Conservation (phyloP, 192 early-diverging fungal genomes). For the Coemansia sp. region DNA sequence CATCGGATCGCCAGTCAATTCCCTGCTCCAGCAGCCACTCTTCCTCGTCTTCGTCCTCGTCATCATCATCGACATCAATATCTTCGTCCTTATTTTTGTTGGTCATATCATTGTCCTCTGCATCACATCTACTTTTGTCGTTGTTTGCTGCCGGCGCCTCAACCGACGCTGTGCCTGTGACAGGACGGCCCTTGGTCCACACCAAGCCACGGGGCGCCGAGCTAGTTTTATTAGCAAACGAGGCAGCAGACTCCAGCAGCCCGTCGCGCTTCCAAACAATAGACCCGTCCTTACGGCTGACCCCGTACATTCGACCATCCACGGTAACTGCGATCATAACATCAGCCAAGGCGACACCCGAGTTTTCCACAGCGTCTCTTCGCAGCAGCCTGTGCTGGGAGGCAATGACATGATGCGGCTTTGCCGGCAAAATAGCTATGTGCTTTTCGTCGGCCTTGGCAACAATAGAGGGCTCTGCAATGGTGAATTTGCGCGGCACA, state of each 20-base stretch:
- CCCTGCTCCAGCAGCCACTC: constrained; percentile 55
- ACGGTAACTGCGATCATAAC: constrained; percentile 53
- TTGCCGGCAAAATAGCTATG: constrained; percentile 44
- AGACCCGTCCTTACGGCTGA: constrained; percentile 39
- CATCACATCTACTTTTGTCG: not conserved
- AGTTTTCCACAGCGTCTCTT: constrained; percentile 35
- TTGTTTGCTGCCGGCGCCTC: not conserved
- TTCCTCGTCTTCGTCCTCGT: constrained; percentile 22
- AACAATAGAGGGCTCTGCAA: constrained; percentile 46
- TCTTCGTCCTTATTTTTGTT: no score
- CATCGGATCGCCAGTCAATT: constrained; percentile 50
- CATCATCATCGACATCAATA: not conserved
- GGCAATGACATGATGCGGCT: constrained; percentile 27
- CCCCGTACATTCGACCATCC: constrained; percentile 49
- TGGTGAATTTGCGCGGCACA: constrained; percentile 53
- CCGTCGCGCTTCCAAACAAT: constrained; percentile 46
- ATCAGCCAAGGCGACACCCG: constrained; percentile 33
- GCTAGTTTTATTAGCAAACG: not conserved
- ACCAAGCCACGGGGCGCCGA: constrained; percentile 34
- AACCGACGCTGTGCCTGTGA: not conserved
- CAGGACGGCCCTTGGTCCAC: constrained; percentile 20
- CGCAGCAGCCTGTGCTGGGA: constrained; percentile 34
- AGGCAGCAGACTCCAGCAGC: constrained; percentile 18
- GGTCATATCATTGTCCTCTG: not conserved
- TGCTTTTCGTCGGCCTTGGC: constrained; percentile 44